Evolutionary conservation across 495 filamentous ascomycete genomes (phyloP).

Genomic region (Tetracladium marchalianum): DNA sequence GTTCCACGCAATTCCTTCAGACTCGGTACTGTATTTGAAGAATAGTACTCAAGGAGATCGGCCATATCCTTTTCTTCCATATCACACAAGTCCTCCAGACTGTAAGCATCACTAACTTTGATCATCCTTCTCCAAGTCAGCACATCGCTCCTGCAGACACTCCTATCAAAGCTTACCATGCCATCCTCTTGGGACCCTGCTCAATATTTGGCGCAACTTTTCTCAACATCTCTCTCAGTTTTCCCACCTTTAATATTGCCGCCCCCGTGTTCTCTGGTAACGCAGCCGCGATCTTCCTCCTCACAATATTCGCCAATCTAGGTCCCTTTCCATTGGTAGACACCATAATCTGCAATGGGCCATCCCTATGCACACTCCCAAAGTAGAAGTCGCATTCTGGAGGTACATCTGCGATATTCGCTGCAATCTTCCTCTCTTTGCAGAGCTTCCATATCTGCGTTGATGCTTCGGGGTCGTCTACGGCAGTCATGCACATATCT

Average conservation of each 20-base stretch:
- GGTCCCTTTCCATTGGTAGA: slow-evolving; percentile 96
- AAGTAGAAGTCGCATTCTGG: slow-evolving; percentile 98
- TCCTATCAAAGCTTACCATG: slow-evolving; percentile 49
- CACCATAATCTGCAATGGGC: slow-evolving; percentile 95
- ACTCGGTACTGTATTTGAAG: slow-evolving; percentile 35
- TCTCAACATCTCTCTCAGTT: slow-evolving; percentile 67
- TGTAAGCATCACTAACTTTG: slow-evolving; percentile 79
- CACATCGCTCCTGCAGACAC: neutral
- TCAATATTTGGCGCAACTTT: slow-evolving; percentile 59
- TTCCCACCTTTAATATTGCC: slow-evolving; percentile 76
- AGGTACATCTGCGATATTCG: slow-evolving; percentile 95
- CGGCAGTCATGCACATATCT: slow-evolving; percentile 83
- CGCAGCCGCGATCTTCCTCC: slow-evolving; percentile 67
- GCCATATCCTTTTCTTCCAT: slow-evolving; percentile 85
- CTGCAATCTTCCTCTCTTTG: slow-evolving; percentile 71
- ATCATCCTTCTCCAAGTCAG: slow-evolving; percentile 56
- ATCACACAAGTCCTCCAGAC: slow-evolving; percentile 71
- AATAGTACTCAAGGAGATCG: slow-evolving; percentile 59
- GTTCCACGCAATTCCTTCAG: slow-evolving; percentile 37
- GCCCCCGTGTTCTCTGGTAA: slow-evolving; percentile 69
- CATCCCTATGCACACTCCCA: slow-evolving; percentile 87
- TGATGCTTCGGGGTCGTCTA: slow-evolving; percentile 85
- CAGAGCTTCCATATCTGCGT: slow-evolving; percentile 85
- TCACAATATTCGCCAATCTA: slow-evolving; percentile 76
- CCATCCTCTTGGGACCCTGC: slow-evolving; percentile 84